phyloP scores from a whole-genome alignment of 164 flowering plant species.

The Vitis vinifera region DNA sequence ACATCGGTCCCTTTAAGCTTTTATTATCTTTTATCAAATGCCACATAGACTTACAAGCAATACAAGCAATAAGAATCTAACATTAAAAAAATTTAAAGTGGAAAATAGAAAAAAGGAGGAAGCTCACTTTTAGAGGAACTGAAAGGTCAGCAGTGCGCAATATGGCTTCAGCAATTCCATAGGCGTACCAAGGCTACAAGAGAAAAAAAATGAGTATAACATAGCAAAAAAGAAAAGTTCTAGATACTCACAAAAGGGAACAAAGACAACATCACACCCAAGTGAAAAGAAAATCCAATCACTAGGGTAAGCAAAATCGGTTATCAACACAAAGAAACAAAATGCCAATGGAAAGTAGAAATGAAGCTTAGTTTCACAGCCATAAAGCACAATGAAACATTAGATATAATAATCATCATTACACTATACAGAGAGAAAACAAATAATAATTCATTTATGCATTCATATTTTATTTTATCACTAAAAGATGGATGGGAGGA shows the following conservation, averaged over 20 bases:
- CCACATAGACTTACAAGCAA: neutral
- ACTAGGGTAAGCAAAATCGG: no score
- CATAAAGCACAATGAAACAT: no score
- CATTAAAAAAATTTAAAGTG: neutral
- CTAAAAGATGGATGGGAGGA: no score
- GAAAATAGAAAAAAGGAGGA: neutral
- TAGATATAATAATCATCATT: no score
- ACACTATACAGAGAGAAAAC: no score
- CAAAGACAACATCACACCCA: neutral
- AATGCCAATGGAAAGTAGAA: no score
- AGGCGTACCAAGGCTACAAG: slow-evolving; percentile 98
- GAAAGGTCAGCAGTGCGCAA: slow-evolving; percentile 90
- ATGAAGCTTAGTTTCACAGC: no score
- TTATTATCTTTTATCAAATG: no score
- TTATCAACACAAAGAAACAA: no score
- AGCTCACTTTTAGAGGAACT: slow-evolving; percentile 78
- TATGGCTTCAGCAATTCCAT: slow-evolving; percentile 96
- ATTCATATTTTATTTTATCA: no score
- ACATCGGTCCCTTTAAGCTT: no score
- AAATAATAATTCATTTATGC: no score
- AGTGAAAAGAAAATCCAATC: neutral
- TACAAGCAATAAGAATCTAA: neutral
- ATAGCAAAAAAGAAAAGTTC: neutral
- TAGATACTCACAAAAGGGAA: neutral
- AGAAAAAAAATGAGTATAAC: neutral